Conservation (phyloP, 257 asterid species). For the Nicotiana benthamiana region DNA sequence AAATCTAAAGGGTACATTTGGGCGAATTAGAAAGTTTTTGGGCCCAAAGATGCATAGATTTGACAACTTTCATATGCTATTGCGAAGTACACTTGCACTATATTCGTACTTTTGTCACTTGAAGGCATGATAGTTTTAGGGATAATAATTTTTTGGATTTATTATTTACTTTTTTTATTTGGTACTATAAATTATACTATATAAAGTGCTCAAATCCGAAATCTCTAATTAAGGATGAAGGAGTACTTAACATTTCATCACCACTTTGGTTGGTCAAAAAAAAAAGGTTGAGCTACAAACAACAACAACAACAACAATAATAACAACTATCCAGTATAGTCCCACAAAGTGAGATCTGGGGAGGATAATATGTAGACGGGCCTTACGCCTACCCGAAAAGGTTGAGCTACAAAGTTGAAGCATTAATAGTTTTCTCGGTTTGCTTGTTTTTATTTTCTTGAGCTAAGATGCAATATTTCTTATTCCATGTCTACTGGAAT, state of each 20-base stretch:
- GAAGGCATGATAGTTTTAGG: neutral
- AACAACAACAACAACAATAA: too few relatives aligned
- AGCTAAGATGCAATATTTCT: too few relatives aligned
- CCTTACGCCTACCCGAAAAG: too few relatives aligned
- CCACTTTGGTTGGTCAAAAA: neutral
- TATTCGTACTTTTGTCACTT: neutral
- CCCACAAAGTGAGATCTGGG: too few relatives aligned
- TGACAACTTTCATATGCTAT: neutral
- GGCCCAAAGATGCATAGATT: neutral
- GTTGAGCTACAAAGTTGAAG: neutral
- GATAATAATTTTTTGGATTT: too few relatives aligned
- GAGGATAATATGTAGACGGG: too few relatives aligned
- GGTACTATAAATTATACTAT: too few relatives aligned
- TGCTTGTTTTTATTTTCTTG: neutral
- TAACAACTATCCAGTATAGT: too few relatives aligned
- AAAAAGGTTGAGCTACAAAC: neutral
- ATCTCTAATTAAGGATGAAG: too few relatives aligned
- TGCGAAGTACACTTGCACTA: neutral
- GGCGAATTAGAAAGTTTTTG: neutral
- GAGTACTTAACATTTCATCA: too few relatives aligned
- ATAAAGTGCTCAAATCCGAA: rapidly evolving
- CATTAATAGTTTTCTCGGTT: neutral
- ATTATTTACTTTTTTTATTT: too few relatives aligned
- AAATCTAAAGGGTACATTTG: neutral
- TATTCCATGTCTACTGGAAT: neutral